Evolutionary conservation across 148 eudicot genomes (phyloP).

Genomic region (Fallopia convolvulus): DNA sequence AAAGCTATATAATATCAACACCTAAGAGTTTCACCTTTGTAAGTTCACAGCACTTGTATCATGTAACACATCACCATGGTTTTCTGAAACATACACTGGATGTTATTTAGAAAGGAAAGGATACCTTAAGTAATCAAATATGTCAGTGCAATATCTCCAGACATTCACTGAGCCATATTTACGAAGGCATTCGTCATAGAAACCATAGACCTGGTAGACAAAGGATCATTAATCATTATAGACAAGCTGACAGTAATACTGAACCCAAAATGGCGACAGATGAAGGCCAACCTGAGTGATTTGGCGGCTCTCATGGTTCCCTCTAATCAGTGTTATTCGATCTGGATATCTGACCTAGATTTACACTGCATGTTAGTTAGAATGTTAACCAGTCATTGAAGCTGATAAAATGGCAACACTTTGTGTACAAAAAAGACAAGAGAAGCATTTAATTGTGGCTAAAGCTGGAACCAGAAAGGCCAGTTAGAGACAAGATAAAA

Average conservation of each 20-base stretch:
- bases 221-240: background rate
- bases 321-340: conserved; percentile 83
- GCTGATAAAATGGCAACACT: background rate
- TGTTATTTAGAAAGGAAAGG: background rate
- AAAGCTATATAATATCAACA: background rate
- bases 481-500: background rate
- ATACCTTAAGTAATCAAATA: conserved; percentile 94
- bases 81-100: conserved; percentile 13
- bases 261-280: background rate
- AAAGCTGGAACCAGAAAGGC: background rate
- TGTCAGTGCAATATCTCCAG: conserved; percentile 95
- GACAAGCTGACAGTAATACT: background rate
- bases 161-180: conserved; percentile 94
- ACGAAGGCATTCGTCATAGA: conserved; percentile 89
- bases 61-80: background rate
- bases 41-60: background rate
- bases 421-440: background rate
- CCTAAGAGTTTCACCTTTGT: background rate
- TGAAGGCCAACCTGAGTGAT: conserved; percentile 59
- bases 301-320: conserved; percentile 95
- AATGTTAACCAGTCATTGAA: background rate
- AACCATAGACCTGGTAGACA: conserved; percentile 75
- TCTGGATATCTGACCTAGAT: conserved; percentile 88
- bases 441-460: background rate
- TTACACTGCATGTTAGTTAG: conserved; percentile 17